Evolutionary conservation across 306 rosid genomes (phyloP).

Genomic region (Castanea crenata): DNA sequence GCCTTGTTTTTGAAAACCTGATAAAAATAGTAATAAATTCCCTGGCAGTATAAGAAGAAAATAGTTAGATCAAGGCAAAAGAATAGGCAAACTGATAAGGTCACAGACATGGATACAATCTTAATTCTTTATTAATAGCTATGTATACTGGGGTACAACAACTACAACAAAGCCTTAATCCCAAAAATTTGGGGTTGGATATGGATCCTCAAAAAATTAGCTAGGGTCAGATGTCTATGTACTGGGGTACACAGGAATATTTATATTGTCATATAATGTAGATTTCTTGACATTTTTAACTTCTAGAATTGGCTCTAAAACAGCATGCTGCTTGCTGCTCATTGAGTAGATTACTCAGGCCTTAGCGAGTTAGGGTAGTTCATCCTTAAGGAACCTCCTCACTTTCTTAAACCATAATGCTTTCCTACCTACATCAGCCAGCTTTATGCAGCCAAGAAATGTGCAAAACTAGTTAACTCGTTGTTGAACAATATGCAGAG

Average conservation of each 20-base stretch:
- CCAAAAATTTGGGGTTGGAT: no score
- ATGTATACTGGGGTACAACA: no score
- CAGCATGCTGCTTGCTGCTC: neutral
- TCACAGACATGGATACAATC: neutral
- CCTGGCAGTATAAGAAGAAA: slow-evolving; percentile 42
- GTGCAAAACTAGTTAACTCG: neutral
- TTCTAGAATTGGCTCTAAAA: no score
- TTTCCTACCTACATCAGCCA: neutral
- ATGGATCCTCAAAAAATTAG: no score
- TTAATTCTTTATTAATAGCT: neutral
- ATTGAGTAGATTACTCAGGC: neutral
- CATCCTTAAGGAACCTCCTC: neutral
- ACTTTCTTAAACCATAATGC: neutral
- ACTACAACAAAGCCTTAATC: no score
- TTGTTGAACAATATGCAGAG: neutral
- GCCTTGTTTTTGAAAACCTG: slow-evolving; percentile 86
- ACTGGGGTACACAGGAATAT: no score
- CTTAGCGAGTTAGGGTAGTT: neutral
- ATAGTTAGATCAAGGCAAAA: slow-evolving; percentile 3
- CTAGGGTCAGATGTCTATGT: no score
- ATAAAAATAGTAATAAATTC: slow-evolving; percentile 79
- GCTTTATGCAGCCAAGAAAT: neutral
- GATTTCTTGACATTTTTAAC: no score
- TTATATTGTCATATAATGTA: no score
- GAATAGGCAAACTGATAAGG: neutral